These are phyloP conservation scores for Heterobasidion parviporum DNA, from an alignment of 1,284 basidiomycete genomes.

Conservation along the genomic window DNA sequence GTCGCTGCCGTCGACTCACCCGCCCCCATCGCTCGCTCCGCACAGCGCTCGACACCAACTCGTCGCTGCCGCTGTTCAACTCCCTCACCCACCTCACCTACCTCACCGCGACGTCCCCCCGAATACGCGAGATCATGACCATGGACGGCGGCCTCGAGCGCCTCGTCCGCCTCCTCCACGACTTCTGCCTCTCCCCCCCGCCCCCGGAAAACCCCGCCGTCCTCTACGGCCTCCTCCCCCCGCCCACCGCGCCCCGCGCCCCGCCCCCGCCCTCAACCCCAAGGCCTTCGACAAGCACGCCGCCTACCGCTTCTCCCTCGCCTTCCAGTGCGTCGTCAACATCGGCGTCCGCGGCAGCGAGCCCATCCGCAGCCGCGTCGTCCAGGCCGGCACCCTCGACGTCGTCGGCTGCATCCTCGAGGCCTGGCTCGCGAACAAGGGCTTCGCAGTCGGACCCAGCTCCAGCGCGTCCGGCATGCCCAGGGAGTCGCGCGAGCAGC, in stretches of 20 bases:
- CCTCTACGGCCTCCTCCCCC: conserved; percentile 67
- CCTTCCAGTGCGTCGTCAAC: conserved; percentile 97
- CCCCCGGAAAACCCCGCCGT: conserved; percentile 65
- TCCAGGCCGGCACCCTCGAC: conserved; percentile 92
- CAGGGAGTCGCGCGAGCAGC: conserved; percentile 64
- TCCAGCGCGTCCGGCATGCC: conserved; percentile 53
- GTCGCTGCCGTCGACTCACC: conserved; percentile 6
- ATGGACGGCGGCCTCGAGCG: conserved; percentile 96
- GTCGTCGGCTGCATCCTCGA: conserved; percentile 93
- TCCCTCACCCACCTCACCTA: conserved; percentile 96
- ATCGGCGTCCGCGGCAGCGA: conserved; percentile 97
- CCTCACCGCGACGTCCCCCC: conserved; percentile 93
- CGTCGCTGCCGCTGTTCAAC: conserved; percentile 90
- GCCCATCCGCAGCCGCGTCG: conserved; percentile 84
- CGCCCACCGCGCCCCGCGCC: conserved; percentile 43
- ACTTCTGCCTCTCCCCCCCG: conserved; percentile 74
- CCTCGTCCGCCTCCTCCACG: conserved; percentile 87
- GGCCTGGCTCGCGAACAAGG: conserved; percentile 82
- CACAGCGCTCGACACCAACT: conserved; percentile 87
- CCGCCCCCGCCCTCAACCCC: conserved; percentile 54
- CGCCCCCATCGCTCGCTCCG: neutral
- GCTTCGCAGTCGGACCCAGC: conserved; percentile 69
- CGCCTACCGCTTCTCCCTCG: conserved; percentile 81
- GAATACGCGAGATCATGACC: conserved; percentile 97
- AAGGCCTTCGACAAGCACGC: conserved; percentile 74